Percentiles rank a stretch among this genome's conserved stretches.
Evolutionary conservation across 1,139 yeast genomes (phyloP).

Genomic region (Candida dubliniensis): DNA sequence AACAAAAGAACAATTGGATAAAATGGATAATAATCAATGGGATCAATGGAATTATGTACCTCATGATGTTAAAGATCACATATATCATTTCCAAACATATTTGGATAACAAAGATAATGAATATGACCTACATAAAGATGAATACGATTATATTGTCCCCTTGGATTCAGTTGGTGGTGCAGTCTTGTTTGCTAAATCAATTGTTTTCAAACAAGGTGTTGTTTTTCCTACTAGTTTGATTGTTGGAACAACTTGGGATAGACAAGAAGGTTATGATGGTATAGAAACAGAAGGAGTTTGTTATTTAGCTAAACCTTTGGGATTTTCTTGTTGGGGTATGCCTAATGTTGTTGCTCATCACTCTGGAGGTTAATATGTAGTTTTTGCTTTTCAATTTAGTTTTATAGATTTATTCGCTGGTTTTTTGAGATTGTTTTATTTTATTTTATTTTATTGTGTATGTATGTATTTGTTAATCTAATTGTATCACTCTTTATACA

Average conservation of each 20-base stretch:
- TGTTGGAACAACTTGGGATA: constrained; percentile 47
- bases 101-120: constrained; percentile 19
- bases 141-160: constrained; percentile 22
- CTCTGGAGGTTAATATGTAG: constrained; percentile 4
- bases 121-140: constrained; percentile 15
- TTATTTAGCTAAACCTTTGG: constrained; percentile 41
- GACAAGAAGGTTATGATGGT: constrained; percentile 50
- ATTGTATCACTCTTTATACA: too few relatives aligned
- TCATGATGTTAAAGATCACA: constrained; percentile 25
- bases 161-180: constrained; percentile 52
- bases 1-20: constrained; percentile 24
- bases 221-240: constrained; percentile 43
- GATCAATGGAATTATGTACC: constrained; percentile 37
- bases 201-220: constrained; percentile 43
- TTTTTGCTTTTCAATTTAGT: background rate
- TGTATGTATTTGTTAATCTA: background rate
- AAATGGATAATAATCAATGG: constrained; percentile 31
- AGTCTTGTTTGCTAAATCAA: constrained; percentile 38
- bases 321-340: constrained; percentile 45
- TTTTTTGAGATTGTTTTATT: too few relatives aligned
- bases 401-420: too few relatives aligned
- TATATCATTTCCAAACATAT: constrained; percentile 32
- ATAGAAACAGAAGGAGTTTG: constrained; percentile 52
- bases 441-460: background rate
- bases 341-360: constrained; percentile 34